Base-by-base conservation (phyloP, 768 basidiomycete genomes). In the Tulasnella sp. region DNA sequence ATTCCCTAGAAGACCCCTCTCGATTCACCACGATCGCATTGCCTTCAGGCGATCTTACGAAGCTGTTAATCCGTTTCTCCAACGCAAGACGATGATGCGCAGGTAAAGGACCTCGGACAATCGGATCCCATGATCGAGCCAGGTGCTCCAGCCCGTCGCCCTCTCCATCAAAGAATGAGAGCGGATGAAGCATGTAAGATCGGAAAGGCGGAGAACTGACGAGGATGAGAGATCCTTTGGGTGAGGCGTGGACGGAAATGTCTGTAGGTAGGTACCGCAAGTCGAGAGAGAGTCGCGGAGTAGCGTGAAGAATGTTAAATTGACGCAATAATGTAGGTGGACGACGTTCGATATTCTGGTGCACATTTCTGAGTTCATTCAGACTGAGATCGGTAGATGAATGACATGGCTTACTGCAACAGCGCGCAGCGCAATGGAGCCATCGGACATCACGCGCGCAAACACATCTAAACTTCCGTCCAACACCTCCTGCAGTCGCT, bases 331-430 rank as follows among this genome's bases (percentile, higher is more conserved):
- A 69, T 2, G 85, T 88, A 7, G 91, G 91, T 5, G 91, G 91
- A 57, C 81, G 76, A 13, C 83, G 73, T 60, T 93, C 90, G 57
- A 95, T 78, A 65, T 93, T 89, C 90, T 92, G 56, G 28, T 37
- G 45, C 4, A 2, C 29, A 24, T 32, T 12, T 54, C 20, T 43
- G 29, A 16, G 28, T 13, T 47, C 29, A 8, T 24, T 24, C 12
- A 43, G 42, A 29, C n/a, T 10, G 15, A 50, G 34, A 9, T n/a
- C n/a, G n/a, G n/a, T n/a, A n/a, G n/a, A n/a, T n/a, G 15, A 39
- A 49, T 22, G 19, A n/a, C 8, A 24, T 39, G 19, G 67, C 83
- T 63, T 63, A 86, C 86, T 51, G 78, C 76, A 32, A 90, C 71
- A 8, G 82, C 84, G 37, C 75, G 78, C 40, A 88, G 66, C 7